phyloP scores from a whole-genome alignment of 2,329 filamentous ascomycete genomes.

The Aspergillus ochraceoroseus region DNA sequence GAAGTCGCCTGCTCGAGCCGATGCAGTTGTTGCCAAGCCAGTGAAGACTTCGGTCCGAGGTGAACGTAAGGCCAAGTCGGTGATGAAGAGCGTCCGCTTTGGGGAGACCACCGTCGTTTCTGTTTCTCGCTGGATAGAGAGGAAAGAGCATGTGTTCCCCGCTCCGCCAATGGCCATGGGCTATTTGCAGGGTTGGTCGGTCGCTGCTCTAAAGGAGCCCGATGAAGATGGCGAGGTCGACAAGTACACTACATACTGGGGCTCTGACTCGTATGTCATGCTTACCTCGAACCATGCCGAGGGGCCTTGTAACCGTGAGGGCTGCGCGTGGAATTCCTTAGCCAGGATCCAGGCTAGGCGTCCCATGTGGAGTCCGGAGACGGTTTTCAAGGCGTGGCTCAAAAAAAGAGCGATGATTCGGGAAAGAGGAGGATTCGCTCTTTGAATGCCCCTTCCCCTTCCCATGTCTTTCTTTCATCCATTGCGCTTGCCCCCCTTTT shows the following conservation, averaged over 20 bases:
- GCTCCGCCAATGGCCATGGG: conserved; percentile 7
- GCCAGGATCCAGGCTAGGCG: conserved; percentile 1
- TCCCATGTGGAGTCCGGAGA: conserved; percentile 3
- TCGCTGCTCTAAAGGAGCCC: conserved; percentile 14
- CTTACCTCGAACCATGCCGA: conserved; percentile 6
- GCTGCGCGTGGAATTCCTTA: conserved; percentile 12
- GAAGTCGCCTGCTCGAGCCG: conserved; percentile 15
- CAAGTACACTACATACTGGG: conserved; percentile 14
- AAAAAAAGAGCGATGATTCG: conserved; percentile 3
- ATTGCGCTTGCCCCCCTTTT: neutral
- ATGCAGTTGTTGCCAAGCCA: conserved; percentile 14
- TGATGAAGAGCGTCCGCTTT: conserved; percentile 27
- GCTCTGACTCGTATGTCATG: conserved; percentile 16
- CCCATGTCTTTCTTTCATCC: conserved; percentile 1
- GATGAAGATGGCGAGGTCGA: conserved; percentile 13
- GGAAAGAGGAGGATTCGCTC: conserved; percentile 3
- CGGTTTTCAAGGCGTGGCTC: conserved; percentile 8
- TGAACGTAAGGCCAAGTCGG: conserved; percentile 15
- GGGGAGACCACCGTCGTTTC: conserved; percentile 20
- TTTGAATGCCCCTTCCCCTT: conserved; percentile 6
- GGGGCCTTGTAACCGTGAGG: conserved; percentile 6
- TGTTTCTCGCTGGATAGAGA: conserved; percentile 29
- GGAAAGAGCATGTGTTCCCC: conserved; percentile 20
- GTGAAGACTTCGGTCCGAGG: conserved; percentile 12
- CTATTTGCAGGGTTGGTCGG: conserved; percentile 17